Evolutionary conservation across 176 grass and related monocot species (phyloP), one percentile per base, ranked within the genome.

Genomic region (Eleusine coracana): DNA sequence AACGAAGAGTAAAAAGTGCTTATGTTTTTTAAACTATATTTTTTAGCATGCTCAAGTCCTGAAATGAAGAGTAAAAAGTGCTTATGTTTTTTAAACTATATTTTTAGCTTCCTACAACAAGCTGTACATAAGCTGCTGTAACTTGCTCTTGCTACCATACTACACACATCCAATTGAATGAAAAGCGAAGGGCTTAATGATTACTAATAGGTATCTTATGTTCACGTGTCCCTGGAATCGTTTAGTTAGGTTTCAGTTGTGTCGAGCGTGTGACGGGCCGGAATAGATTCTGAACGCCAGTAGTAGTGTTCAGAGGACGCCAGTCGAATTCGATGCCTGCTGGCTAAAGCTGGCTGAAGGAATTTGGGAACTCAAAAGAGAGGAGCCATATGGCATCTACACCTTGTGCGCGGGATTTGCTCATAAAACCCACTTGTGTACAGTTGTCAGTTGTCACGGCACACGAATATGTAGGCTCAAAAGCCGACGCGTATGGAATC

Each of bases 241-340:
- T 74, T 74, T 73, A 42, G 76, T 83, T 83, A 77, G 73, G 73
- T 77, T 71, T 87, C 28, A n/a, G 42, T 75, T 77, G 60, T 52
- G 64, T 62, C 65, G 41, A 76, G 82, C 59, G 71, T 29, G 71
- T 48, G 61, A 28, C 28, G 15, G 1, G 27, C 70, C n/a, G n/a
- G 76, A 68, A 70, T 69, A 28, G 16, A 71, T 78, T 83, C 66
- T 15, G 16, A 17, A 71, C 65, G 54, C 55, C 23, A 63, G 59
- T 20, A 62, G 55, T 14, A 13, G 31, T 34, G 55, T 5, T 41
- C 40, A 70, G 52, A 70, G 23, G 25, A 71, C 82, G 54, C 66
- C 3, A 46, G 73, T 56, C 7, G 36, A 83, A 55, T 45, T 87
- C 3, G 77, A 81, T 75, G 34, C 76, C 45, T 77, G 56, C 44